These are phyloP conservation scores for Aotearoamyces nothofagi DNA, from an alignment of 2,329 filamentous ascomycete species.

Conservation along the genomic window DNA sequence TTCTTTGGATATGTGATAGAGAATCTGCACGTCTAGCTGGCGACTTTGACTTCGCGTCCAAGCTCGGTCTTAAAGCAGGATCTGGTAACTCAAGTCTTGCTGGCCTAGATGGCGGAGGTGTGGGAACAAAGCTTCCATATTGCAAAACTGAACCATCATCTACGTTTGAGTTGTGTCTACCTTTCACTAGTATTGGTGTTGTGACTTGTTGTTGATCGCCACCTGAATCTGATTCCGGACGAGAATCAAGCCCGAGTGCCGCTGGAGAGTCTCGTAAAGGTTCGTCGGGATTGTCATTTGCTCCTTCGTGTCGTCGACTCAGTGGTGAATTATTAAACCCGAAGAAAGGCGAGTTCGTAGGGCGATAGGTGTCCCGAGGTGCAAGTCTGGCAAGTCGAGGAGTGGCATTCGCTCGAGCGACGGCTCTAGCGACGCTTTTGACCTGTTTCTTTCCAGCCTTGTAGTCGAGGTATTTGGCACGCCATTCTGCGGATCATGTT, in stretches of 20 bases:
- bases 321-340: background rate
- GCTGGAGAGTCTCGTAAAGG: constrained; percentile 10
- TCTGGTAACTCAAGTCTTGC: constrained; percentile 41
- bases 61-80: constrained; percentile 27
- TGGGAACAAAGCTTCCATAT: constrained; percentile 50
- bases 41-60: constrained; percentile 6
- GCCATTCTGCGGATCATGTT: constrained; percentile 51
- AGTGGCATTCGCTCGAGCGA: constrained; percentile 43
- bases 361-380: constrained; percentile 4
- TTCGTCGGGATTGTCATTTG: constrained; percentile 4
- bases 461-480: constrained; percentile 87
- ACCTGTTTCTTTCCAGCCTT: constrained; percentile 91
- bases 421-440: constrained; percentile 64
- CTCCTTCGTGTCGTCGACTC: constrained; percentile 2
- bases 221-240: constrained; percentile 9
- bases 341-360: background rate
- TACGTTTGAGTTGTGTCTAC: constrained; percentile 5
- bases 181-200: constrained; percentile 20
- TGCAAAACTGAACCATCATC: constrained; percentile 14
- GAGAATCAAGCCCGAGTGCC: constrained; percentile 10
- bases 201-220: constrained; percentile 9
- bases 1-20: no score
- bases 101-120: constrained; percentile 22
- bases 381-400: constrained; percentile 20
- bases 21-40: background rate